phyloP scores from a whole-genome alignment of 768 basidiomycete species.

The Paxillus involutus region DNA sequence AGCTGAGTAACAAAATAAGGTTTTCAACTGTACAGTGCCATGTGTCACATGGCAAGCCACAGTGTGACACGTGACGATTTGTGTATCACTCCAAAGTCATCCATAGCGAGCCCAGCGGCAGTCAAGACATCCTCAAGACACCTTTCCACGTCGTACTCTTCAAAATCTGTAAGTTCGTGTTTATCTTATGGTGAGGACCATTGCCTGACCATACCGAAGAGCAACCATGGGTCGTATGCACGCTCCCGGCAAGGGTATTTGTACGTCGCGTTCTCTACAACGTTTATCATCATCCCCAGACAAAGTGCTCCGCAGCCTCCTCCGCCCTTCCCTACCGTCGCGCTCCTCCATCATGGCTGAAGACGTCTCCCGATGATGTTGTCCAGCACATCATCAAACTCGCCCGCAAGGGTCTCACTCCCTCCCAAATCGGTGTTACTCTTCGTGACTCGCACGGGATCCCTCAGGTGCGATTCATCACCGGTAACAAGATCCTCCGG shows the following conservation, averaged over 20 bases:
- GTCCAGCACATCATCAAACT: constrained; percentile 96
- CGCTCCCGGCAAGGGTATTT: constrained; percentile 99
- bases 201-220: constrained; percentile 28
- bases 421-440: constrained; percentile 97
- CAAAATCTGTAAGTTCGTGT: constrained; percentile 38
- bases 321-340: constrained; percentile 98
- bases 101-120: constrained; percentile 28
- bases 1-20: constrained; percentile 47
- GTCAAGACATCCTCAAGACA: constrained; percentile 46
- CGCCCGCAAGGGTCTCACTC: constrained; percentile 95
- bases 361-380: constrained; percentile 93
- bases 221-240: constrained; percentile 94
- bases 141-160: constrained; percentile 15
- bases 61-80: constrained; percentile 28
- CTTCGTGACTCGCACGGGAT: constrained; percentile 98
- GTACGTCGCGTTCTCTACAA: constrained; percentile 47
- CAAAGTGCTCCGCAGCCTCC: constrained; percentile 42
- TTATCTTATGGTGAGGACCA: constrained; percentile 7
- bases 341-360: constrained; percentile 93
- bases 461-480: constrained; percentile 97
- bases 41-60: constrained; percentile 39
- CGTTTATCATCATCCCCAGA: constrained; percentile 33
- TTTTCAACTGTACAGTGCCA: constrained; percentile 61
- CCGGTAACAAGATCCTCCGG: constrained; percentile 99
- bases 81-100: neutral